Base-by-base conservation (phyloP, 345 rosid species). In the Tarenaya hassleriana region DNA sequence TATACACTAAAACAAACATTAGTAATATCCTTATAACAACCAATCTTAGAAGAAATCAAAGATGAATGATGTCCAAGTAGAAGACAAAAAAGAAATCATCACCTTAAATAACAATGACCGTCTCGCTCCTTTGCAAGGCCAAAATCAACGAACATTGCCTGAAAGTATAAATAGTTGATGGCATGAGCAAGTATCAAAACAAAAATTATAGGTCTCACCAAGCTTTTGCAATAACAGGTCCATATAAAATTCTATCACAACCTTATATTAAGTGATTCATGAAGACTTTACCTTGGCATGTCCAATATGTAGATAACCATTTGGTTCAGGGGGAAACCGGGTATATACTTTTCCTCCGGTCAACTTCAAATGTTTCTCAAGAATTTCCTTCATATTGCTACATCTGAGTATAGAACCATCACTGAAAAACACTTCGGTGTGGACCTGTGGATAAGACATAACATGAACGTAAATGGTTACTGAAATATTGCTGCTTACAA, bases 91-190 rank as follows among this genome's bases (percentile, higher is more conserved):
- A 3, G 46, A 21, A 61, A 48, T 17, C 43, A 67, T 71, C 50
- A 80, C 99, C 97, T 81, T 39, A 88, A 75, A 49, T 83, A 92
- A 75, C 97, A 85, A 74, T 79, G 66, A 21, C 98, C 95, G 65
- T 70, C 86, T 73, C 91, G 74, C 77, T 92, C 97, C 76, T 69
- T 83, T 16, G 98, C 97, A 43, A 92, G 77, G 18, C 97, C 98
- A 83, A 92, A 92, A 75, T 84, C 80, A 45, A 92, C 83, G 71
- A 92, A 92, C 97, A 92, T 83, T 41, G 97, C 98, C 98, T 92
- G 76, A 32, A 31, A 66, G 46, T 19, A 60, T 44, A 54, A 59
- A 16, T 15, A 67, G 8, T 27, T 18, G 4, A 9, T 7, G 13
- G 11, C 40, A 10, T n/a, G 1, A 10, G 13, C 11, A 18, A 33